Evolutionary conservation across 1,284 basidiomycete genomes (phyloP).

Genomic region (Cystobasidiaceae sp.): DNA sequence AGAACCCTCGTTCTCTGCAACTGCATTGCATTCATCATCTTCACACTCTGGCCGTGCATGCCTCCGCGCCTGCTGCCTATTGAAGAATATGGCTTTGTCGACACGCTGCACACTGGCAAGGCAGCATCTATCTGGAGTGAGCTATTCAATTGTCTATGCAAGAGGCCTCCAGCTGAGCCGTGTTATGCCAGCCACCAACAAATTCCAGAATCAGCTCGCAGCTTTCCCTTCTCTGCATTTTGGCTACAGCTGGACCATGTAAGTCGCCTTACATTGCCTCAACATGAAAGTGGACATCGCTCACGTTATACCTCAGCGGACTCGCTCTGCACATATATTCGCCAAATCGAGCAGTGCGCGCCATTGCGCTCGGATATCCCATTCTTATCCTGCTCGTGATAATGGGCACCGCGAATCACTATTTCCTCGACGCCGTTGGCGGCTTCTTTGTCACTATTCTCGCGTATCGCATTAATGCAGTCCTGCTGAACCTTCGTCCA

Average conservation of each 20-base stretch:
- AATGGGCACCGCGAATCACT: constrained; percentile 49
- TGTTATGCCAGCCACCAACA: constrained; percentile 41
- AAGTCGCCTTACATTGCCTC: constrained; percentile 8
- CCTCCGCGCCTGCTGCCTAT: constrained; percentile 46
- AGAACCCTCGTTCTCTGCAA: constrained; percentile 47
- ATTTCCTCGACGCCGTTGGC: constrained; percentile 46
- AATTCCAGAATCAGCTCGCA: constrained; percentile 46
- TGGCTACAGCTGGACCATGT: constrained; percentile 45
- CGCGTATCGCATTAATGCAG: constrained; percentile 44
- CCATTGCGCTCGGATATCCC: constrained; percentile 42
- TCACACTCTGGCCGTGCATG: constrained; percentile 49
- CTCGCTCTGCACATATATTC: constrained; percentile 44
- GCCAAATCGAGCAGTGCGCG: constrained; percentile 29
- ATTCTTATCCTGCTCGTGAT: constrained; percentile 46
- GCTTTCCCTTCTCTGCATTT: constrained; percentile 44
- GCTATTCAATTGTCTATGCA: neutral
- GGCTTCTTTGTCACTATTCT: constrained; percentile 46
- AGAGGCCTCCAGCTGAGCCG: constrained; percentile 38
- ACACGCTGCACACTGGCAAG: constrained; percentile 44
- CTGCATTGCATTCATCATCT: constrained; percentile 47
- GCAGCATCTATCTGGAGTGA: constrained; percentile 41
- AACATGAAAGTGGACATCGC: neutral
- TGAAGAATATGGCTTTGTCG: constrained; percentile 40
- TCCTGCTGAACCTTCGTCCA: constrained; percentile 45
- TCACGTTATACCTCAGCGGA: constrained; percentile 35